Conservation (phyloP, 768 basidiomycete genomes). For the Auricularia heimuer region DNA sequence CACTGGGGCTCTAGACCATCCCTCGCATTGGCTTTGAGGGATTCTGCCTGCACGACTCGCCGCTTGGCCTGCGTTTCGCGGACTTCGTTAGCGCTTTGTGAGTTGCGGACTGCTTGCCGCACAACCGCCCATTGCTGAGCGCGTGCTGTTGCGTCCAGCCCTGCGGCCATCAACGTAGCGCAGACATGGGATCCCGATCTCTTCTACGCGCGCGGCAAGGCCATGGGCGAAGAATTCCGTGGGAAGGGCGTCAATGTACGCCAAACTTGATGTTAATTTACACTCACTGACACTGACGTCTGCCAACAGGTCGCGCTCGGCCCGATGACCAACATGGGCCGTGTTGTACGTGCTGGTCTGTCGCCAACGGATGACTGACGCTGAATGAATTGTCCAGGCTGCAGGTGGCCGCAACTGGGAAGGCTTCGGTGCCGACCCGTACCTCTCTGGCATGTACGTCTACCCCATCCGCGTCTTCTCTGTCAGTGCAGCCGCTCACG, state of each 20-base stretch:
- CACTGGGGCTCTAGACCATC: conserved; percentile 7
- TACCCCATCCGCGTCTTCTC: background rate
- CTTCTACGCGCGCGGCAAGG: conserved; percentile 64
- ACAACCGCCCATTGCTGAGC: too few relatives aligned
- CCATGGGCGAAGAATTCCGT: conserved; percentile 74
- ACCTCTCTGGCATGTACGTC: conserved; percentile 43
- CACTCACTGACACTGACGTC: background rate
- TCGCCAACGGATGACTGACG: conserved; percentile 6
- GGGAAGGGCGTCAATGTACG: conserved; percentile 79
- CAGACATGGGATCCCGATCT: conserved; percentile 74
- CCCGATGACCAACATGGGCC: conserved; percentile 84
- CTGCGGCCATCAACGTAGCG: conserved; percentile 75
- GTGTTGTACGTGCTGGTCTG: conserved; percentile 34
- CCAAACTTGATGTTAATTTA: conserved; percentile 21
- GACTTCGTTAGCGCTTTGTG: conserved; percentile 63
- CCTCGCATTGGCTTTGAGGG: conserved; percentile 7
- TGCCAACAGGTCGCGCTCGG: conserved; percentile 16
- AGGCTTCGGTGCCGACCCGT: conserved; percentile 90
- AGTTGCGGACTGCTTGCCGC: too few relatives aligned
- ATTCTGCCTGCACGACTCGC: conserved; percentile 43
- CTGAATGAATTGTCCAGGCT: background rate
- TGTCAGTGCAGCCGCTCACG: background rate
- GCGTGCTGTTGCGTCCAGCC: conserved; percentile 20
- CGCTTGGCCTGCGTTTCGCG: conserved; percentile 66
- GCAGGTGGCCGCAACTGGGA: conserved; percentile 85